phyloP scores from a whole-genome alignment of 2,329 filamentous ascomycete species.

The Fusarium subtropicale region DNA sequence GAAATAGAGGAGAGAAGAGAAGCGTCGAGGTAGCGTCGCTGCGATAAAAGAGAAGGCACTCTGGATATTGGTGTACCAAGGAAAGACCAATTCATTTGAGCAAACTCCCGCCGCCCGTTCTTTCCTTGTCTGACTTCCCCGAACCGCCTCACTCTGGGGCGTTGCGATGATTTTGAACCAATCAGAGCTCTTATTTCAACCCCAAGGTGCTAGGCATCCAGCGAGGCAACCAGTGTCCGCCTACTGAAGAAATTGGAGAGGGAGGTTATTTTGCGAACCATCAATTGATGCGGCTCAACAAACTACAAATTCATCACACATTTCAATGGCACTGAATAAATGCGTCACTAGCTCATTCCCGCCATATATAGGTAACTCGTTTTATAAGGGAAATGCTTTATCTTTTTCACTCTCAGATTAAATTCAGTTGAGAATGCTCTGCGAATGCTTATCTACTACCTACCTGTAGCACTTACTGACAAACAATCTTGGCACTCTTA shows the following conservation, averaged over 20 bases:
- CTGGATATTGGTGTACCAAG: background rate
- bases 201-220: constrained; percentile 31
- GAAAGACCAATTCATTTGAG: background rate
- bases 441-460: background rate
- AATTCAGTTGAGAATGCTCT: background rate
- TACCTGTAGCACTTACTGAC: background rate
- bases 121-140: constrained; percentile 18
- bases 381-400: background rate
- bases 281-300: constrained; percentile 30
- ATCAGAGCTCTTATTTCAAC: constrained; percentile 33
- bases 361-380: background rate
- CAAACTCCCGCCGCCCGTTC: background rate
- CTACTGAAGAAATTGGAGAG: constrained; percentile 6
- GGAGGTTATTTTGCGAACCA: constrained; percentile 31
- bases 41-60: constrained; percentile 8
- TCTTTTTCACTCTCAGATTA: background rate
- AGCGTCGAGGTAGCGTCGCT: background rate
- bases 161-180: constrained; percentile 21
- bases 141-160: constrained; percentile 38
- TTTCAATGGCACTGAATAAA: background rate
- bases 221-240: constrained; percentile 35
- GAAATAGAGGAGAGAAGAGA: constrained; percentile 17
- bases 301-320: background rate
- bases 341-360: background rate
- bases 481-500: background rate